Evolutionary conservation across 192 early-diverging fungal species (phyloP), one percentile per base, ranked within the genome.

Genomic region (Coemansia sp.): DNA sequence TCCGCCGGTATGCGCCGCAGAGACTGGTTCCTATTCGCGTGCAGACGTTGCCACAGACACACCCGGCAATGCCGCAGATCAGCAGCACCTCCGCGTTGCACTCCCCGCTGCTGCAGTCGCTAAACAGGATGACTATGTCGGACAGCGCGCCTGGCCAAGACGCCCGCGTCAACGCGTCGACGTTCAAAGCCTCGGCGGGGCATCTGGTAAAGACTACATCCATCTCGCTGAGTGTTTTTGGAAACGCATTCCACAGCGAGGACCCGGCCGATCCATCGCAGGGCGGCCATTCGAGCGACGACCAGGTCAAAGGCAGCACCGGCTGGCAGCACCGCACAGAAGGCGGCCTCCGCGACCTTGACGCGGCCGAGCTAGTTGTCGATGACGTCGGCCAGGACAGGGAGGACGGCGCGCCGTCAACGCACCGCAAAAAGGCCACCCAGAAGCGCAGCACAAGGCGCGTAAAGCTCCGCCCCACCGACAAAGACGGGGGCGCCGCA

Each of bases 361-460:
- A 43, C 24, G 53, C 39, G 9, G 55, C 29, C 25, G 67, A 68
- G 14, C 50, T 66, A 13, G 67, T 75, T 4, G 46, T 50, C 22
- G 58, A 59, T 17, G 64, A 50, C 6, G 47, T 50, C 10, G 58
- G 55, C 9, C 29, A 42, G 18, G 52, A 37, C 9, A 48, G 43
- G 8, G 45, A 50, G 18, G 20, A 35, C 11, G 22, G 34, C 15
- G 28, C 19, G 14, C 17, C 4, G 10, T 13, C 39, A 1, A 39
- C 20, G 17, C 33, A 50, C 32, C 52, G 35, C 33, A 76, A 76
- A 35, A 69, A 69, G 46, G 34, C 67, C 27, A 77, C 74, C 0
- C 74, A 77, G 38, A 77, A 77, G 39, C 74, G 74, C 25, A 70
- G 67, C 51, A 70, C 67, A 5, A 63, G 74, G 24, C 49, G 74